Conservation (phyloP, 2,329 filamentous ascomycete genomes). For the Botrytis sinoallii region DNA sequence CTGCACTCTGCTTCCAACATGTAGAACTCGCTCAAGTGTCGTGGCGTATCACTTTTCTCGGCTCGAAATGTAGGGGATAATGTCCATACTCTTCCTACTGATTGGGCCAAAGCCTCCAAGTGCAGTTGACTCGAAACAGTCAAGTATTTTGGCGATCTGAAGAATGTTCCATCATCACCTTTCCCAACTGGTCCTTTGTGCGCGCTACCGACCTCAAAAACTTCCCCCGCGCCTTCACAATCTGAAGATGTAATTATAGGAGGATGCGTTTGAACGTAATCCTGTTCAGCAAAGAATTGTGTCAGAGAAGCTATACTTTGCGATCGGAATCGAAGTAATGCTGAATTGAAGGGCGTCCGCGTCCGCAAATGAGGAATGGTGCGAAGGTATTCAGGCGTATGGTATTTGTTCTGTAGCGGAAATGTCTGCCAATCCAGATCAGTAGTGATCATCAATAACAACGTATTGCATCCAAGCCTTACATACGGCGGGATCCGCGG, state of each 20-base stretch:
- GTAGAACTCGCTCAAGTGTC: constrained; percentile 96
- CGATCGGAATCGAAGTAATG: constrained; percentile 79
- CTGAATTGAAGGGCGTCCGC: constrained; percentile 75
- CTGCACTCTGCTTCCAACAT: constrained; percentile 93
- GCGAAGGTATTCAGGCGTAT: constrained; percentile 83
- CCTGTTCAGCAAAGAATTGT: constrained; percentile 67
- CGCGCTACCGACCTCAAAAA: constrained; percentile 63
- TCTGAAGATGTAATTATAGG: constrained; percentile 96
- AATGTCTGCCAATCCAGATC: constrained; percentile 59
- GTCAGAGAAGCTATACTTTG: constrained; percentile 71
- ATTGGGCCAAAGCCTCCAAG: constrained; percentile 85
- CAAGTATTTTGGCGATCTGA: constrained; percentile 83
- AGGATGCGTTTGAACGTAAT: constrained; percentile 82
- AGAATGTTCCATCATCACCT: constrained; percentile 60
- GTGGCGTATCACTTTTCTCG: constrained; percentile 86
- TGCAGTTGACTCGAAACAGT: constrained; percentile 95
- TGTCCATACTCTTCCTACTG: constrained; percentile 88
- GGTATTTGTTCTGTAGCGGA: constrained; percentile 95
- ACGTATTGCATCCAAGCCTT: constrained; percentile 22
- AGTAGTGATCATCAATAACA: constrained; percentile 19
- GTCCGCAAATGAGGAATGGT: constrained; percentile 83
- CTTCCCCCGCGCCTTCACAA: constrained; percentile 93
- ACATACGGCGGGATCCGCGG: constrained; percentile 74
- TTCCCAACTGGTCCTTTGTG: constrained; percentile 29
- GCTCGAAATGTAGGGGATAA: constrained; percentile 91